Evolutionary conservation across 371 early-diverging fungal genomes (phyloP).

Genomic region (Zopfochytrium polystomum): DNA sequence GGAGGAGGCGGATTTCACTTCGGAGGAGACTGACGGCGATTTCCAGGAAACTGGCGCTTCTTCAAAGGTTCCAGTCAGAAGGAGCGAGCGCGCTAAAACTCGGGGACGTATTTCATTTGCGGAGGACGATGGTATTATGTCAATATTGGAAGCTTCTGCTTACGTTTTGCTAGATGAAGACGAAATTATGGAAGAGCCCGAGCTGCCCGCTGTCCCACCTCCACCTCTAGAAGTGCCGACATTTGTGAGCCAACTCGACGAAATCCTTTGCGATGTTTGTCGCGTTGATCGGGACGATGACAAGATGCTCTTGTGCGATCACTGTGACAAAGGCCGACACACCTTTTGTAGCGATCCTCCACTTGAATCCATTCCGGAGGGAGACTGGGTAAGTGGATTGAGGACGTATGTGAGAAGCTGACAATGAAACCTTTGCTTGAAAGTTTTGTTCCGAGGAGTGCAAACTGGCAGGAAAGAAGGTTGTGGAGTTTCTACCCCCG

Average conservation of each 20-base stretch:
- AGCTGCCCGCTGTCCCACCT: too few relatives aligned
- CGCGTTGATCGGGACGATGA: conserved; percentile 52
- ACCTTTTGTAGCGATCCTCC: conserved; percentile 51
- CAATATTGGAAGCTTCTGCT: too few relatives aligned
- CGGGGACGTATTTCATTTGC: too few relatives aligned
- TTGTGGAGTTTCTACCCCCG: background rate
- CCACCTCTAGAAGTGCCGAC: too few relatives aligned
- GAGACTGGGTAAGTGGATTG: conserved; percentile 28
- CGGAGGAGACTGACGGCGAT: conserved; percentile 7
- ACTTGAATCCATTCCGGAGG: conserved; percentile 40
- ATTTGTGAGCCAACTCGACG: too few relatives aligned
- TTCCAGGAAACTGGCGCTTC: background rate
- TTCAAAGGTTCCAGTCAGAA: too few relatives aligned
- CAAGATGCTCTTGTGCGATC: conserved; percentile 53
- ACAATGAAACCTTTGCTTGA: background rate
- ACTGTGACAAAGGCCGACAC: conserved; percentile 55
- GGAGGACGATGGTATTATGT: background rate
- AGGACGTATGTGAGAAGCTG: background rate
- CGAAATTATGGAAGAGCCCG: too few relatives aligned
- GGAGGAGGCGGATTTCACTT: background rate
- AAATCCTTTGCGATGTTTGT: conserved; percentile 44
- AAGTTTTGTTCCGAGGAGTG: conserved; percentile 30
- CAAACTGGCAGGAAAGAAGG: conserved; percentile 13
- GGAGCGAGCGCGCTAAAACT: too few relatives aligned
- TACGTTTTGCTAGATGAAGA: too few relatives aligned